Conservation (phyloP, 2,329 filamentous ascomycete species). For the Claviceps purpurea region DNA sequence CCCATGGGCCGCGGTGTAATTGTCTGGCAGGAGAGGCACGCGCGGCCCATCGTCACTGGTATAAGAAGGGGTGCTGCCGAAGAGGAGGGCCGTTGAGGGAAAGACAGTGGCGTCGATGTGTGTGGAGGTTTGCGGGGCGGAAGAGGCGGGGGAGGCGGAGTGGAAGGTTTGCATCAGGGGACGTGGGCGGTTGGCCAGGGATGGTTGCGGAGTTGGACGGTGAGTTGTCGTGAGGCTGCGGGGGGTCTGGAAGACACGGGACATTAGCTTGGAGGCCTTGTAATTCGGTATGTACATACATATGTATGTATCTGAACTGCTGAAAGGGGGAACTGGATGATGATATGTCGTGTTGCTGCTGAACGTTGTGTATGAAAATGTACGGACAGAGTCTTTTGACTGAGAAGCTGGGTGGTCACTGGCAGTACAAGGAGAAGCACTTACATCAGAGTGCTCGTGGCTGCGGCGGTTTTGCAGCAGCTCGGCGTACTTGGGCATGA, state of each 20-base stretch:
- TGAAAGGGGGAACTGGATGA: no score
- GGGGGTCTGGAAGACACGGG: constrained; percentile 13
- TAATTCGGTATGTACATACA: no score
- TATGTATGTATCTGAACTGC: no score
- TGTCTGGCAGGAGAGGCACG: constrained; percentile 48
- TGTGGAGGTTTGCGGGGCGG: constrained; percentile 25
- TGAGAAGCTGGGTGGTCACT: no score
- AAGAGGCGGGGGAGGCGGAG: constrained; percentile 32
- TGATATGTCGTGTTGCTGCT: no score
- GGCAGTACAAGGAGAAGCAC: constrained; percentile 8
- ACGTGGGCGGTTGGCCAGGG: constrained; percentile 30
- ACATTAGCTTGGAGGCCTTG: no score
- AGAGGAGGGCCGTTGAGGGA: constrained; percentile 27
- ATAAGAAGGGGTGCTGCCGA: constrained; percentile 14
- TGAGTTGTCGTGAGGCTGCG: constrained; percentile 33
- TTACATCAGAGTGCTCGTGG: constrained; percentile 26
- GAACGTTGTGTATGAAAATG: no score
- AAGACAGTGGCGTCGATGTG: constrained; percentile 42
- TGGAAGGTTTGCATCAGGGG: constrained; percentile 53
- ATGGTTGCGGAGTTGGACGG: constrained; percentile 31
- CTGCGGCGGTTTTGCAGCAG: constrained; percentile 24
- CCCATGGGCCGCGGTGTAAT: constrained; percentile 31
- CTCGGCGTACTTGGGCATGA: constrained; percentile 36
- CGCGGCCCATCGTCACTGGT: constrained; percentile 28
- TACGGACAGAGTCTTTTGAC: no score